A percentile compares a stretch with the other conserved stretches of the same genome.
phyloP scores from a whole-genome alignment of 805 yeast genomes.

The Cyberlindnera saturnus region DNA sequence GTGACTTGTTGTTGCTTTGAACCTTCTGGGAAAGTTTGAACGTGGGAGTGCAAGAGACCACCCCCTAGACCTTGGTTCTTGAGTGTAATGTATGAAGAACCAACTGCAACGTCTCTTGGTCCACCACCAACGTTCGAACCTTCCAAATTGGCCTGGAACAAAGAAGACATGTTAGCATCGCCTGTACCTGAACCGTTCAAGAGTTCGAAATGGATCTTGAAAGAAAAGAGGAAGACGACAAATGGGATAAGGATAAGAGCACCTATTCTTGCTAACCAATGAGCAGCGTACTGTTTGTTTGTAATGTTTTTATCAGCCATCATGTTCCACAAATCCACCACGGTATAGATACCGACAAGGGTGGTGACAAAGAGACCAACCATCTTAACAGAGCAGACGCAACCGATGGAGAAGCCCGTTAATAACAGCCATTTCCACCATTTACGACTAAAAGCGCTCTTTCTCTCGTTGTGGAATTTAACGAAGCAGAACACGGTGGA shows the following conservation, averaged over 20 bases:
- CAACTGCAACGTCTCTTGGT: conserved; percentile 62
- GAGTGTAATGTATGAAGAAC: conserved; percentile 39
- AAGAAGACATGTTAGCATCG: conserved; percentile 69
- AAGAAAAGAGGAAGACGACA: conserved; percentile 54
- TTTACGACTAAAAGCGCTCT: conserved; percentile 51
- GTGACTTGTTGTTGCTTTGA: conserved; percentile 75
- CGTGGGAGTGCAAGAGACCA: conserved; percentile 70
- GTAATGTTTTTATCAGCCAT: conserved; percentile 62
- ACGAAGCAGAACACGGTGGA: conserved; percentile 71
- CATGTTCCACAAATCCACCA: conserved; percentile 80
- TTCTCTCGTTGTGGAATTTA: conserved; percentile 58
- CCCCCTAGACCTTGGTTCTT: conserved; percentile 71
- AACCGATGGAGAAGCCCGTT: conserved; percentile 84
- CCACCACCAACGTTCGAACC: conserved; percentile 60
- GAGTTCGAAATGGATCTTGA: conserved; percentile 71
- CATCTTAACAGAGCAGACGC: conserved; percentile 91
- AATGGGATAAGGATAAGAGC: conserved; percentile 63
- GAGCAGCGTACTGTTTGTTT: conserved; percentile 43
- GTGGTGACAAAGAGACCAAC: conserved; percentile 90
- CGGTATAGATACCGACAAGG: conserved; percentile 83
- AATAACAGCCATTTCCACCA: conserved; percentile 94
- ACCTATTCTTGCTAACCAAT: conserved; percentile 62
- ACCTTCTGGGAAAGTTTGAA: conserved; percentile 68
- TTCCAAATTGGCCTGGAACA: conserved; percentile 71
- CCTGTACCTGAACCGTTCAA: conserved; percentile 77